phyloP scores from a whole-genome alignment of 1,284 basidiomycete genomes.

The Pseudozyma thailandica region DNA sequence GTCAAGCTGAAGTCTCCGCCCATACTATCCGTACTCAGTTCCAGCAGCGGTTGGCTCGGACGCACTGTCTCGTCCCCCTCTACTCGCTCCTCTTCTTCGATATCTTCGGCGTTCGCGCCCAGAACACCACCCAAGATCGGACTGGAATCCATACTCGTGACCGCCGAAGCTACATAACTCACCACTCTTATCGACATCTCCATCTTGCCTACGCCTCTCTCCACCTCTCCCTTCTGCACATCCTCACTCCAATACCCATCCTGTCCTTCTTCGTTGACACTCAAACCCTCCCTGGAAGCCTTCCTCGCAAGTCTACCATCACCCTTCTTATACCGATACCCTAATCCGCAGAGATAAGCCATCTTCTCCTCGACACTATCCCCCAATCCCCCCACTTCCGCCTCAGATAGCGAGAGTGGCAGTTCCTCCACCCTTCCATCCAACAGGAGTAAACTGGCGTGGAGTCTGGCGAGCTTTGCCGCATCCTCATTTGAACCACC shows the following conservation, averaged over 20 bases:
- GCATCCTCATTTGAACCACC: conserved; percentile 14
- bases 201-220: conserved; percentile 3
- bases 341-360: conserved; percentile 45
- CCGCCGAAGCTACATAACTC: conserved; percentile 14
- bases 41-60: no score
- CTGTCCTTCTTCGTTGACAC: neutral
- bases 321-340: conserved; percentile 23
- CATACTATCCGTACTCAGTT: neutral
- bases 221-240: conserved; percentile 10
- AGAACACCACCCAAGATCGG: conserved; percentile 19
- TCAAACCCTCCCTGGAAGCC: conserved; percentile 2
- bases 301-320: conserved; percentile 10
- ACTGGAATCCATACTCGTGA: conserved; percentile 12
- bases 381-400: neutral
- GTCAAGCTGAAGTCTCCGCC: conserved; percentile 35
- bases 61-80: conserved; percentile 17
- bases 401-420: conserved; percentile 18
- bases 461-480: conserved; percentile 36
- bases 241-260: neutral
- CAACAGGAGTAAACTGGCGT: conserved; percentile 30
- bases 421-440: conserved; percentile 16
- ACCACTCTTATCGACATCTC: conserved; percentile 17
- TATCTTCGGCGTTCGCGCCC: conserved; percentile 3
- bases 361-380: conserved; percentile 36
- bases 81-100: conserved; percentile 2